Conservation (phyloP, 1,284 basidiomycete species). For the Xerocomus nothofagi region DNA sequence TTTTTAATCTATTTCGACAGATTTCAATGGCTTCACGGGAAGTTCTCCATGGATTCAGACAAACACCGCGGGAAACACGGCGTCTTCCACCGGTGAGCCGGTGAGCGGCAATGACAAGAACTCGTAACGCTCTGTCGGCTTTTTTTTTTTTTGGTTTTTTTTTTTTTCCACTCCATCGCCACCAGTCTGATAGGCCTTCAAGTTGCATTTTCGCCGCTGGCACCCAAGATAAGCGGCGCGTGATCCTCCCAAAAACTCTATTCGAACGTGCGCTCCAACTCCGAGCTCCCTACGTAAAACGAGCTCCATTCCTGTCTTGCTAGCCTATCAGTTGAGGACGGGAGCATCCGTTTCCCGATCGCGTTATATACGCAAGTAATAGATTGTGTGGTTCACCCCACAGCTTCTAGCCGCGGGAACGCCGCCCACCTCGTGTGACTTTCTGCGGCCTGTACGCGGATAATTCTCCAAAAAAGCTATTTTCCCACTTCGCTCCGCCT, state of each 20-base stretch:
- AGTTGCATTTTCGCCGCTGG: too few relatives aligned
- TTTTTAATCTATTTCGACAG: too few relatives aligned
- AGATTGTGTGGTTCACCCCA: neutral
- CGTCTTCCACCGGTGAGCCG: neutral
- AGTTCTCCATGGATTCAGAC: neutral
- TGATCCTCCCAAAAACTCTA: constrained; percentile 8
- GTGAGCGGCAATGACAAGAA: constrained; percentile 2
- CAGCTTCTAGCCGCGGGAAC: constrained; percentile 1
- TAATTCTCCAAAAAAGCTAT: constrained; percentile 1
- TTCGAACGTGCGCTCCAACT: constrained; percentile 11
- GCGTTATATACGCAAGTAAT: neutral
- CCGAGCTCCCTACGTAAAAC: neutral
- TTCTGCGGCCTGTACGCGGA: constrained; percentile 5
- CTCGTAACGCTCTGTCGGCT: neutral
- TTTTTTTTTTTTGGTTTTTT: neutral
- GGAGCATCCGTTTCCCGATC: constrained; percentile 5
- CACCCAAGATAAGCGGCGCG: too few relatives aligned
- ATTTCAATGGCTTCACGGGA: too few relatives aligned
- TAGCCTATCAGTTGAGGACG: constrained; percentile 1
- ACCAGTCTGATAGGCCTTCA: too few relatives aligned
- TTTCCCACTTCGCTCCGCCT: constrained; percentile 16
- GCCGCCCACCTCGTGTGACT: constrained; percentile 11
- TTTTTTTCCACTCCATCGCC: constrained; percentile 9
- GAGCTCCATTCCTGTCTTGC: constrained; percentile 1
- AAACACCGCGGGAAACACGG: too few relatives aligned